Evolutionary conservation across 179 eudicot genomes (phyloP).

Genomic region (Silene noctiflora): DNA sequence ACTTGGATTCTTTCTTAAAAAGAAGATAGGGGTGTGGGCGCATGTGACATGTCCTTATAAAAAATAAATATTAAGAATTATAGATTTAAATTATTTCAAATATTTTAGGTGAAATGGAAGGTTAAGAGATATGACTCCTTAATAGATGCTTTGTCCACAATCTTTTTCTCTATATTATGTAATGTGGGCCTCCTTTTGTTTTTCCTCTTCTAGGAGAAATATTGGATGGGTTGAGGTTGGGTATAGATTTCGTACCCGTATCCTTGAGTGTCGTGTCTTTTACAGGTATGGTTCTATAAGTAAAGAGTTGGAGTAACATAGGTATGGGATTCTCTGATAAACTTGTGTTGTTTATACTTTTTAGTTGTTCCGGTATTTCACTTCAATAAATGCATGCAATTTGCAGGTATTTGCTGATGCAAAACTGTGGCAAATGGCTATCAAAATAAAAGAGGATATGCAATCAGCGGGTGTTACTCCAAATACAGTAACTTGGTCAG

Average conservation of each 20-base stretch:
- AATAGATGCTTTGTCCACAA: not conserved
- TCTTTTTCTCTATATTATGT: not conserved
- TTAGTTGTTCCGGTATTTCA: constrained; percentile 3
- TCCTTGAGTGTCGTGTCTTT: not conserved
- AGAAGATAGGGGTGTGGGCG: not conserved
- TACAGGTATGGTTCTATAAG: not conserved
- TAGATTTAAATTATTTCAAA: not conserved
- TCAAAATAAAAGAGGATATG: constrained; percentile 92
- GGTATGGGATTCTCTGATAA: not conserved
- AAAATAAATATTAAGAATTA: too few species aligned
- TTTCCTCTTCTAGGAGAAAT: not conserved
- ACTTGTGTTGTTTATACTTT: constrained; percentile 7
- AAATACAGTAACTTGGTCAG: constrained; percentile 82
- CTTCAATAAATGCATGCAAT: constrained; percentile 27
- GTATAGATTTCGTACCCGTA: not conserved
- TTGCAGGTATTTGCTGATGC: constrained; percentile 90
- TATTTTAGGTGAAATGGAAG: not conserved
- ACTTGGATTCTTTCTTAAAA: not conserved
- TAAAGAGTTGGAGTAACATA: not conserved
- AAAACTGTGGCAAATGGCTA: constrained; percentile 84
- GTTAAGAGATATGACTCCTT: not conserved
- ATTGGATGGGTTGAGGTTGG: not conserved
- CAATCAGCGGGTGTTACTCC: constrained; percentile 80
- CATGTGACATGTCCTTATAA: not conserved
- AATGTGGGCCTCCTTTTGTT: not conserved